These are phyloP conservation scores for Cutaneotrichosporon sp. DNA, from an alignment of 1,284 basidiomycete species.

Conservation along the genomic window DNA sequence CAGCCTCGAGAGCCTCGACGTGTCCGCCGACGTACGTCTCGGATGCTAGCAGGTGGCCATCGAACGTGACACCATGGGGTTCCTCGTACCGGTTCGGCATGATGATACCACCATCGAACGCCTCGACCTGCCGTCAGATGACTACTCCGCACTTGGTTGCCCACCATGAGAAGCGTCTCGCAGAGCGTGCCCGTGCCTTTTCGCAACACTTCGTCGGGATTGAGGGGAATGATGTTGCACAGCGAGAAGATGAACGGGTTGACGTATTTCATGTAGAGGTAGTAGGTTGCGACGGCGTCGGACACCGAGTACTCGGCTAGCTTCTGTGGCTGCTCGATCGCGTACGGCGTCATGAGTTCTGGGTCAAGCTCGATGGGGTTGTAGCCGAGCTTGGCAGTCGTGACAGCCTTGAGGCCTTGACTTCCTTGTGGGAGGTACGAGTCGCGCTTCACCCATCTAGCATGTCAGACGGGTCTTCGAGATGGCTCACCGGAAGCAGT, in stretches of 20 bases:
- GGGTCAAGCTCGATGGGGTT: constrained; percentile 97
- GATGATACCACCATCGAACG: constrained; percentile 84
- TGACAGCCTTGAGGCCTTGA: constrained; percentile 98
- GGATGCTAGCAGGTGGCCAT: constrained; percentile 91
- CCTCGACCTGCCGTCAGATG: constrained; percentile 73
- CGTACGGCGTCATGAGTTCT: constrained; percentile 99
- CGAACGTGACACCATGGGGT: constrained; percentile 84
- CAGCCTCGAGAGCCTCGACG: constrained; percentile 97
- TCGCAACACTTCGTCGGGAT: constrained; percentile 92
- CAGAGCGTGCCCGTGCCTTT: constrained; percentile 97
- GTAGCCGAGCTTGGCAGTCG: constrained; percentile 94
- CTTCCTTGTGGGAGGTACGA: constrained; percentile 99
- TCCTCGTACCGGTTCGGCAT: constrained; percentile 99
- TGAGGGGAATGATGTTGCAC: constrained; percentile 98
- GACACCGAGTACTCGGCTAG: constrained; percentile 99
- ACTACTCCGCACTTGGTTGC: constrained; percentile 31
- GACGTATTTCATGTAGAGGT: constrained; percentile 99
- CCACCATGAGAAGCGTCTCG: constrained; percentile 96
- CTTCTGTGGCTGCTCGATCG: constrained; percentile 90
- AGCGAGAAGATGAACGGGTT: constrained; percentile 99
- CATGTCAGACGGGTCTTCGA: not conserved
- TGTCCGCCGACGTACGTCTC: constrained; percentile 99
- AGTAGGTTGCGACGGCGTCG: constrained; percentile 98
- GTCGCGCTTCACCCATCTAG: constrained; percentile 93
- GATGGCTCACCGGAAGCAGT: constrained; percentile 74